Percentiles rank a stretch among this genome's conserved stretches.
These are phyloP conservation scores for Colletotrichum sp. DNA, from an alignment of 2,329 filamentous ascomycete species.

Conservation along the genomic window DNA sequence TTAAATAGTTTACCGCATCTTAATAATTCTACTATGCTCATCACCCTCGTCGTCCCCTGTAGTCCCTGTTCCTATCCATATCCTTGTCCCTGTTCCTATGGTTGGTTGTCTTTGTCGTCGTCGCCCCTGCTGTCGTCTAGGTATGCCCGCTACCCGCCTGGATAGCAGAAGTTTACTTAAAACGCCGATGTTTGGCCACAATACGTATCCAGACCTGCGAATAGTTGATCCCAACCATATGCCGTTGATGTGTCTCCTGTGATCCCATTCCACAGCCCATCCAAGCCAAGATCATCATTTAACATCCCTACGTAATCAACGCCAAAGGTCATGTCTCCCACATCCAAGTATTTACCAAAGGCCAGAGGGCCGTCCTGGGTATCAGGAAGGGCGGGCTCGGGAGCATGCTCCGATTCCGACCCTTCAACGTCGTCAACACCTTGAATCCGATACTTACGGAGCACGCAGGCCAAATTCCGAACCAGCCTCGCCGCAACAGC, in stretches of 20 bases:
- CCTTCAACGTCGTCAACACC: neutral
- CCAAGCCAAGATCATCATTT: neutral
- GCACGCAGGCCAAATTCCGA: slow-evolving; percentile 20
- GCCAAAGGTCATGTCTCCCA: neutral
- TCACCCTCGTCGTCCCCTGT: too few species aligned
- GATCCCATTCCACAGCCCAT: slow-evolving; percentile 24
- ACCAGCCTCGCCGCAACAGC: slow-evolving; percentile 25
- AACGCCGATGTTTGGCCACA: slow-evolving; percentile 8
- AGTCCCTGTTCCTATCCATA: too few species aligned
- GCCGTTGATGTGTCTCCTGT: slow-evolving; percentile 12
- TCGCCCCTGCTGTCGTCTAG: too few species aligned
- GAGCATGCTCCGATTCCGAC: neutral
- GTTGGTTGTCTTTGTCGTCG: too few species aligned
- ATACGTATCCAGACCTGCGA: slow-evolving; percentile 26
- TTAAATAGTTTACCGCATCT: too few species aligned
- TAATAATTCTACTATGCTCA: too few species aligned
- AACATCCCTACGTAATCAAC: neutral
- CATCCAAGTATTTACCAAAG: neutral
- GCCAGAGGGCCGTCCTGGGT: accelerated
- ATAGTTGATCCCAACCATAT: slow-evolving; percentile 26
- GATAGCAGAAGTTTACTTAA: neutral
- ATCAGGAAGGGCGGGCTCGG: neutral
- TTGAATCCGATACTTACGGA: slow-evolving; percentile 22
- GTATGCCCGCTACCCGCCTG: too few species aligned
- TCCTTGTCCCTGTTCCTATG: too few species aligned